Evolutionary conservation across 2,329 filamentous ascomycete species (phyloP), one percentile per base, ranked within the genome.

Genomic region (Ceratocystis colombiana): DNA sequence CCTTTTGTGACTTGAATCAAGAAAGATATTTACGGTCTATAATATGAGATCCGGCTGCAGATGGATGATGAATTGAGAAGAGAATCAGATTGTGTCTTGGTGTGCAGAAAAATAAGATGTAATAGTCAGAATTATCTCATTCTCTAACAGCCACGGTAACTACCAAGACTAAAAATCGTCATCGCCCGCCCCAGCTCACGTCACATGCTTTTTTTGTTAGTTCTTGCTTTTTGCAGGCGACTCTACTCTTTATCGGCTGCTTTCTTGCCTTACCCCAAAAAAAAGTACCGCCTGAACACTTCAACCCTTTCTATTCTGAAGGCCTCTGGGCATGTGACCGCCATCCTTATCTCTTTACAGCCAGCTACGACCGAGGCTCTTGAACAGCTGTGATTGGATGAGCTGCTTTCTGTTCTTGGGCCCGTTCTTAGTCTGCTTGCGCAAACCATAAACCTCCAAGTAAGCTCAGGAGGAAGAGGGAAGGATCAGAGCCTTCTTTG

Each of bases 401-500:
- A n/a, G 8, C 22, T 17, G 17, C 15, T 28, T 28, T 57, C 53
- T 57, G 12, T 57, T 57, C 53, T 33, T 30, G 53, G 22, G 15
- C 48, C 48, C 10, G 48, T 59, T 59, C 55, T 37, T 59, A 33
- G 28, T 37, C 28, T 37, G 15, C n/a, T 59, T 59, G 55, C 55
- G 55, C 55, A 59, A 59, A 33, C 55, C 28, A 59, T 59, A 59
- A 59, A 59, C 55, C 30, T 12, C 25, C 25, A 37, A 59, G 55
- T 37, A 53, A 53, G 48, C 30, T 15, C 12, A n/a, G 20, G 8
- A 30, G 55, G 28, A 59, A n/a, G 30, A 37, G n/a, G 28, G 30
- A 59, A 59, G 55, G 55, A 59, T 59, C 33, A n/a, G 30, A 59
- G n/a, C 28, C 55, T 59, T 59, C 53, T 30, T 59, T n/a, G 28